phyloP scores from a whole-genome alignment of 371 early-diverging fungal species.

The Lichtheimia ramosa region DNA sequence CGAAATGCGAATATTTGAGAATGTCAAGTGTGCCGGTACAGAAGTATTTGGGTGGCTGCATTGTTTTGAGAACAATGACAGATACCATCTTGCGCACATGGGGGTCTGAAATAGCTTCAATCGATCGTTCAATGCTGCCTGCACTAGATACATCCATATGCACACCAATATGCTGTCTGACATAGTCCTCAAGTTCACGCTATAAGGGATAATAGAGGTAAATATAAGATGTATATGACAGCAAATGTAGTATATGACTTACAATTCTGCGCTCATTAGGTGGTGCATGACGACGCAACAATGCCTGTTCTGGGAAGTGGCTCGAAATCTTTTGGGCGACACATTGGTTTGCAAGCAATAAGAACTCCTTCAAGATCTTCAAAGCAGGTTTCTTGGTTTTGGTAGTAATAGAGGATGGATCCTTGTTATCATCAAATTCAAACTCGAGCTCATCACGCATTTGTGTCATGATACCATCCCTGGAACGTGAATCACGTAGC shows the following conservation, averaged over 20 bases:
- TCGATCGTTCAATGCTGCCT: conserved; percentile 61
- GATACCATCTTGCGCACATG: conserved; percentile 53
- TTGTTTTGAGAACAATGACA: conserved; percentile 67
- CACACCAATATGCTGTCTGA: conserved; percentile 51
- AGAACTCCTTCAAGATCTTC: conserved; percentile 65
- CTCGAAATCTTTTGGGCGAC: conserved; percentile 84
- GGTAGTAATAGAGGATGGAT: background rate
- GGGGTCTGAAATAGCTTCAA: conserved; percentile 61
- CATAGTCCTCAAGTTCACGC: conserved; percentile 56
- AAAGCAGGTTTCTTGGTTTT: conserved; percentile 6
- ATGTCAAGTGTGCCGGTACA: conserved; percentile 80
- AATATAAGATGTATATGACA: background rate
- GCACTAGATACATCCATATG: conserved; percentile 49
- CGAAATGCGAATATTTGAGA: conserved; percentile 69
- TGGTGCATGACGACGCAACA: conserved; percentile 75
- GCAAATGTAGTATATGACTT: conserved; percentile 7
- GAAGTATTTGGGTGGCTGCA: conserved; percentile 86
- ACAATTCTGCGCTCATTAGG: conserved; percentile 51
- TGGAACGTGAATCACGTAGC: conserved; percentile 67
- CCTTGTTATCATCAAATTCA: conserved; percentile 47
- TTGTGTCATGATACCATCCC: conserved; percentile 67
- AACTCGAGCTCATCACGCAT: conserved; percentile 70
- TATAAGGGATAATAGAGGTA: conserved; percentile 9
- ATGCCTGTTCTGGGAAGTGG: conserved; percentile 77
- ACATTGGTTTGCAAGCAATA: conserved; percentile 88